phyloP scores from a whole-genome alignment of 257 asterid species.

The Forsythia viridissima region DNA sequence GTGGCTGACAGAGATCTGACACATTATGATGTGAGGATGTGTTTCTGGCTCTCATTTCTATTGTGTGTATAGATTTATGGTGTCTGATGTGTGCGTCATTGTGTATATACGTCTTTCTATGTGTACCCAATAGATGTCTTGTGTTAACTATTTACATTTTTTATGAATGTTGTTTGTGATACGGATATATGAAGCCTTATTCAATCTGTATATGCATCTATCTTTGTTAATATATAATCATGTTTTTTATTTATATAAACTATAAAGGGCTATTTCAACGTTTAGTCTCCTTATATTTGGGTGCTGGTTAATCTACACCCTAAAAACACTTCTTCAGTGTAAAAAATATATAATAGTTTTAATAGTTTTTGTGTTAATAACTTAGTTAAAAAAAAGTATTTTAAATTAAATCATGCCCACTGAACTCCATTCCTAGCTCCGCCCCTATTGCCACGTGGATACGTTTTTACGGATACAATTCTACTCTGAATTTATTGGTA shows the following conservation, averaged over 20 bases:
- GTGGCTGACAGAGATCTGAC: slow-evolving; percentile 51
- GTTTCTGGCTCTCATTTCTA: not conserved
- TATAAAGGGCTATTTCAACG: not conserved
- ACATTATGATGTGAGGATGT: slow-evolving; percentile 67
- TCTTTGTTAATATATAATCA: no score
- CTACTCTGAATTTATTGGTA: not conserved
- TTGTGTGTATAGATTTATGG: not conserved
- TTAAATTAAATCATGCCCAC: not conserved
- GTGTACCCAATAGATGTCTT: not conserved
- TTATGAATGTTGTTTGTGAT: not conserved
- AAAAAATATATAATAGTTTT: not conserved
- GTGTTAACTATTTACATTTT: not conserved
- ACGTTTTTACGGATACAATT: not conserved
- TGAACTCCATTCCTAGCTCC: not conserved
- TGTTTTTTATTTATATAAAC: no score
- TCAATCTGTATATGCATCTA: not conserved
- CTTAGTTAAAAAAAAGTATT: not conserved
- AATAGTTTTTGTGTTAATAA: not conserved
- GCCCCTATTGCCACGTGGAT: not conserved
- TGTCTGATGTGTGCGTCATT: not conserved
- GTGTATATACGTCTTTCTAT: not conserved
- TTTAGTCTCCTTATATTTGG: not conserved
- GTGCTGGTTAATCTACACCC: no score
- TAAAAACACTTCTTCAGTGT: no score
- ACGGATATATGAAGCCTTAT: not conserved